Conservation (phyloP, 352 stramenopile species). For the Peronospora farinosa region DNA sequence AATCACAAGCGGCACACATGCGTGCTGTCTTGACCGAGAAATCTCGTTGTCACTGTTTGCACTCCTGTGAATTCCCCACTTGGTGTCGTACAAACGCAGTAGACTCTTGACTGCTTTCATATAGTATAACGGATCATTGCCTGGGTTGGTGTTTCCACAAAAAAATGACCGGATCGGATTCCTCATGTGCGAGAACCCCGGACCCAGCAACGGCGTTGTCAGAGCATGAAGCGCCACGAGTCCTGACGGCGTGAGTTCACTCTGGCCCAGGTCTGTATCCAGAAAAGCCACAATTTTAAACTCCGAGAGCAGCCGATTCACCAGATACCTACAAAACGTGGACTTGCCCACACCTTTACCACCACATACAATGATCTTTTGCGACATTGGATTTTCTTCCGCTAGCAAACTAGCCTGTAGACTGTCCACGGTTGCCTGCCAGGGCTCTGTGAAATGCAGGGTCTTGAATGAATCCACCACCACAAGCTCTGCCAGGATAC, state of each 20-base stretch:
- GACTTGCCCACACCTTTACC: conserved; percentile 95
- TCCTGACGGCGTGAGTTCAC: conserved; percentile 90
- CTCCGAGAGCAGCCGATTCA: conserved; percentile 86
- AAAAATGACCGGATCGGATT: conserved; percentile 66
- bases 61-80: conserved; percentile 31
- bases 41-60: conserved; percentile 2
- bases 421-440: conserved; percentile 39
- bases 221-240: conserved; percentile 89
- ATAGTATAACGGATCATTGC: conserved; percentile 71
- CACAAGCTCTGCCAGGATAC: conserved; percentile 48
- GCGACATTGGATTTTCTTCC: conserved; percentile 6
- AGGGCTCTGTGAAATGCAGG: conserved; percentile 57
- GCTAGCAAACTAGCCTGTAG: conserved; percentile 38
- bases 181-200: conserved; percentile 89
- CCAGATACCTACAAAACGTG: conserved; percentile 90
- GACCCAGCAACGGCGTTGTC: conserved; percentile 82
- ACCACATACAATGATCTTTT: conserved; percentile 88
- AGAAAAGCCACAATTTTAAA: conserved; percentile 86
- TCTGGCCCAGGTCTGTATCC: conserved; percentile 93
- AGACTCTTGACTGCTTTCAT: conserved; percentile 66
- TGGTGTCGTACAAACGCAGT: conserved; percentile 53
- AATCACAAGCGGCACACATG: conserved; percentile 87
- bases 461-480: conserved; percentile 55
- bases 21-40: conserved; percentile 5
- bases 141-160: conserved; percentile 66